phyloP scores from a whole-genome alignment of 2,329 filamentous ascomycete species.

The Cladosporium sp. region DNA sequence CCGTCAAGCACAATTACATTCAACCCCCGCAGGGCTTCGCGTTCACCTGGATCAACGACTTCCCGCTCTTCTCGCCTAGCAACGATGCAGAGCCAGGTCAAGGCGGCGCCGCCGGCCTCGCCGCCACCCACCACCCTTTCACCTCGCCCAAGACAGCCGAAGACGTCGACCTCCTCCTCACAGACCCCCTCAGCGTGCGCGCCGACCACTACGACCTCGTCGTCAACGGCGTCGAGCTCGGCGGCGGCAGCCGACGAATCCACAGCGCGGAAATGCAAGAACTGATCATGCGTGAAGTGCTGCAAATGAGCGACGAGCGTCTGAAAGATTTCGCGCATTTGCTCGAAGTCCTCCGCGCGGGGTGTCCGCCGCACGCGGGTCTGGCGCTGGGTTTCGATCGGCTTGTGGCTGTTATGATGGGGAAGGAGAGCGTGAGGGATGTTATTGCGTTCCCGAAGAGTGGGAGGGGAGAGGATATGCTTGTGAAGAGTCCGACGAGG shows the following conservation, averaged over 20 bases:
- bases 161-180: slow-evolving; percentile 74
- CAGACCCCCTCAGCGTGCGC: slow-evolving; percentile 68
- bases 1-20: slow-evolving; percentile 64
- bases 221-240: slow-evolving; percentile 90
- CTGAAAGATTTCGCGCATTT: slow-evolving; percentile 84
- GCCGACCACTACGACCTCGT: slow-evolving; percentile 96
- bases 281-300: slow-evolving; percentile 77
- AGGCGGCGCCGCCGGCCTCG: slow-evolving; percentile 75
- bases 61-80: slow-evolving; percentile 83
- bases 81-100: slow-evolving; percentile 71
- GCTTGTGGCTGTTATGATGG: slow-evolving; percentile 75
- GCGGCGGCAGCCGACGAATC: slow-evolving; percentile 89
- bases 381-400: slow-evolving; percentile 92
- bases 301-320: slow-evolving; percentile 72
- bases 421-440: slow-evolving; percentile 76
- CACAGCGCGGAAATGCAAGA: slow-evolving; percentile 82
- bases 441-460: slow-evolving; percentile 98
- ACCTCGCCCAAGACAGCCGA: slow-evolving; percentile 74
- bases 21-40: slow-evolving; percentile 54
- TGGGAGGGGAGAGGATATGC: slow-evolving; percentile 80
- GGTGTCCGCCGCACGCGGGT: slow-evolving; percentile 92
- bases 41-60: slow-evolving; percentile 85
- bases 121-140: slow-evolving; percentile 92
- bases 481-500: slow-evolving; percentile 74
- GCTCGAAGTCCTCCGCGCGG: slow-evolving; percentile 75